Base-by-base conservation (phyloP, 2,329 filamentous ascomycete species). In the Coleophoma crateriformis region DNA sequence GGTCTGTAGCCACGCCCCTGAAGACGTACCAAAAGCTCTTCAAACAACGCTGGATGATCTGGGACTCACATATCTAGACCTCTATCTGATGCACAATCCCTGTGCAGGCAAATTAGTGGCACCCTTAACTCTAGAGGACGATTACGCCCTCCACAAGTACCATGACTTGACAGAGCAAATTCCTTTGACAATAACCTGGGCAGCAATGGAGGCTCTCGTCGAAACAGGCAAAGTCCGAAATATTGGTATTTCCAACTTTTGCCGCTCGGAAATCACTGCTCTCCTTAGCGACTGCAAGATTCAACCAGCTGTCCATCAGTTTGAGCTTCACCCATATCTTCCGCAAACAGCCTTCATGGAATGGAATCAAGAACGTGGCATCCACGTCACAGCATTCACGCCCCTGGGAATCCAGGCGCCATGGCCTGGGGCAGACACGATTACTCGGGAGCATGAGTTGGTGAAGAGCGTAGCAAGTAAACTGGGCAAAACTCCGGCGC, bases 1-100 rank as follows among this genome's bases (percentile, higher is more conserved):
- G 2, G 84, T 82, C 62, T 87, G 85, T 45, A 89, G 85, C 72
- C 84, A 85, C 68, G 33, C 71, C 65, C 46, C 49, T 1, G 79
- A 78, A 34, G 76, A 82, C 13, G 81, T 82, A 11, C 81, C 85
- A 68, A 71, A 84, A 61, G 82, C 78, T 33, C 74, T 91, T 34
- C 79, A 88, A 56, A 81, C 85, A 73, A 85, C 82, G 60, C 71
- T 92, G 65, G 78, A 82, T 69, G 76, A 78, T 51, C 72, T 94
- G 27, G 85, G 86, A 2, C 72, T 91, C 45, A 84, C 88, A 55
- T 90, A 92, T 64, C 76, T 94, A 8, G 88, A 94, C 64, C 72
- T 92, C 52, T 88, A 79, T 64, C 76, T 94, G 33, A 79, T 92
- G 74, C 88, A 94, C 71, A 92, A 87, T 87, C 85, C 87, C 7